Conservation (phyloP, 225 moss, liverwort and hornwort genomes). For the Polytrichum formosum region DNA sequence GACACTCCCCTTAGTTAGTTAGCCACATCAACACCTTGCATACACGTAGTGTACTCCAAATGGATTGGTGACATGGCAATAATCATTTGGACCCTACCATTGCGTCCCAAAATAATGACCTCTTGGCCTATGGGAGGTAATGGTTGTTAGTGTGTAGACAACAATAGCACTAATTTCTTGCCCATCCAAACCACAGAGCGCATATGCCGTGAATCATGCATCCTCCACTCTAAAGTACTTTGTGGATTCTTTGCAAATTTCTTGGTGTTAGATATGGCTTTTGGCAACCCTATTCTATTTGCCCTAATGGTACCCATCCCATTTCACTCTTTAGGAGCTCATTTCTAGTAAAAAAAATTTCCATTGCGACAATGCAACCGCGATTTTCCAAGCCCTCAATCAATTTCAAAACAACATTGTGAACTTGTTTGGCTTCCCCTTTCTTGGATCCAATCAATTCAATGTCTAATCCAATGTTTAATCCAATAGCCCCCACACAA, state of each 20-base stretch:
- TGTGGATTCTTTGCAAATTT: background rate
- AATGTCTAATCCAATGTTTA: too few species aligned
- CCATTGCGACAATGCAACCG: background rate
- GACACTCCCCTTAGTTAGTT: background rate
- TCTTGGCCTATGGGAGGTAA: background rate
- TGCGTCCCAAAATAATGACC: background rate
- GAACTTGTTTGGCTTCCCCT: too few species aligned
- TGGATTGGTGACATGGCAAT: background rate
- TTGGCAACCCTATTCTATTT: background rate
- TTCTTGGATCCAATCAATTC: background rate
- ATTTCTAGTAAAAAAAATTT: too few species aligned
- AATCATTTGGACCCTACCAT: background rate
- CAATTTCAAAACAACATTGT: too few species aligned
- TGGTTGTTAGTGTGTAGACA: background rate
- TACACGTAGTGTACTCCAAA: background rate
- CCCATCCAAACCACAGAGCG: background rate
- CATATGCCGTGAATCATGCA: background rate
- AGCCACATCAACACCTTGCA: background rate
- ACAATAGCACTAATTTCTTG: background rate
- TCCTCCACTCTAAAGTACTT: background rate
- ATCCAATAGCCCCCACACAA: background rate
- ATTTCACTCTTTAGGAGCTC: background rate
- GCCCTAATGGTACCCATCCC: background rate
- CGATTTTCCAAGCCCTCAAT: too few species aligned
- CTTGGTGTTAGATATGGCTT: background rate